Evolutionary conservation across 306 rosid species (phyloP).

Genomic region (Dryas alaskensis): DNA sequence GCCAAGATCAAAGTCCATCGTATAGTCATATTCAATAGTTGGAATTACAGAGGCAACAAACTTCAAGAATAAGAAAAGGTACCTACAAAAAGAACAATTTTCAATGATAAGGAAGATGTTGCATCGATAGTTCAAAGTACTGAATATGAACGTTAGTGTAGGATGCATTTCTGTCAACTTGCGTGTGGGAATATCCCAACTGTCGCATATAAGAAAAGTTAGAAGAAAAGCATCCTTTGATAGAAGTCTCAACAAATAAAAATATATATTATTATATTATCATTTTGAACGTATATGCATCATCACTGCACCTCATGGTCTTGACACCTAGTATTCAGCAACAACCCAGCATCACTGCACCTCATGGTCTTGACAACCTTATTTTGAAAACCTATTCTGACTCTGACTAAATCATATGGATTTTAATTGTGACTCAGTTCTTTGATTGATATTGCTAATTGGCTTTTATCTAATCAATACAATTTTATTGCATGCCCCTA

Average conservation of each 20-base stretch:
- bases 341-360: not conserved
- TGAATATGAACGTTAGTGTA: not conserved
- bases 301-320: not conserved
- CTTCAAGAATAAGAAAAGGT: conserved; percentile 88
- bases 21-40: conserved; percentile 92
- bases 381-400: not conserved
- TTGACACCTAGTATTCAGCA: not conserved
- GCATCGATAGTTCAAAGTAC: not conserved
- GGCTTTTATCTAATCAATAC: not conserved
- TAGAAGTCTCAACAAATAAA: not conserved
- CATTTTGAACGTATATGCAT: not conserved
- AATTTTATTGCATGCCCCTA: not conserved
- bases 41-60: conserved; percentile 98
- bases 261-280: not conserved
- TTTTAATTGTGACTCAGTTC: not conserved
- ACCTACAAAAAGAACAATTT: conserved; percentile 44
- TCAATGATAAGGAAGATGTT: not conserved
- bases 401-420: not conserved
- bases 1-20: conserved; percentile 97
- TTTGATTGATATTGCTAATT: not conserved
- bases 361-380: not conserved
- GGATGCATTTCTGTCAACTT: not conserved
- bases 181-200: not conserved
- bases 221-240: not conserved
- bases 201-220: not conserved